Evolutionary conservation across 768 basidiomycete genomes (phyloP), one percentile per base, ranked within the genome.

Genomic region (Trametes gibbosa): DNA sequence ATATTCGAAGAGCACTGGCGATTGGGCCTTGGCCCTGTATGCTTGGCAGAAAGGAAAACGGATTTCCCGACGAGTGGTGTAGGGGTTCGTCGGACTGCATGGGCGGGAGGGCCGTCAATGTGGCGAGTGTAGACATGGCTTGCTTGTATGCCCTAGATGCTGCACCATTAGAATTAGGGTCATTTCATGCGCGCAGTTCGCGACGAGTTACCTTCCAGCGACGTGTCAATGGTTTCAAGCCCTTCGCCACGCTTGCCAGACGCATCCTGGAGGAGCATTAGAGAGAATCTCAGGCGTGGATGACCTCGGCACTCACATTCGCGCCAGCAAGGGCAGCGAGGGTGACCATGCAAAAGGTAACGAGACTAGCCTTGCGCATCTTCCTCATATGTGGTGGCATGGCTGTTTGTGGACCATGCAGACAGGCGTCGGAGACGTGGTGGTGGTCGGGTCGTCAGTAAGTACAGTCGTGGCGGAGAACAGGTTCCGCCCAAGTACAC

Each of bases 21-120:
- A 92, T 69, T 7, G 91, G 90, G 3, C 89, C 90, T 70, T 88
- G 87, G 2, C 87, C 89, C 68, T 91, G 89, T 21, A 83, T 73
- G 64, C 80, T 88, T 0, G 91, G 90, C 13, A 90, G 74, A 53
- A 91, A 77, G 0, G 83, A 80, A 2, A 85, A 84, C 35, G 89
- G 73, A 14, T 85, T 86, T 58, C 75, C 77, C 24, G 77, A 74
- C 10, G 76, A 77, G 14, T 79, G 74, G 21, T 80, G 74, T 5
- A 68, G 75, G 2, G 83, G 77, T 50, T 87, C 84, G 45, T 83
- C 81, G 21, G 81, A 77, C 55, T 83, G 79, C 41, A 79, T 75
- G 35, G 81, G 77, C 16, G 85, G 81, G 58, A 83, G 76, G 7
- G 84, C 76, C n/a, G 82, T 86, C 53, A 92, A 73, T 27, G 84